A percentile compares a stretch with the other conserved stretches of the same genome.
Evolutionary conservation across 306 rosid genomes (phyloP).

Genomic region (Begonia fuchsioides): DNA sequence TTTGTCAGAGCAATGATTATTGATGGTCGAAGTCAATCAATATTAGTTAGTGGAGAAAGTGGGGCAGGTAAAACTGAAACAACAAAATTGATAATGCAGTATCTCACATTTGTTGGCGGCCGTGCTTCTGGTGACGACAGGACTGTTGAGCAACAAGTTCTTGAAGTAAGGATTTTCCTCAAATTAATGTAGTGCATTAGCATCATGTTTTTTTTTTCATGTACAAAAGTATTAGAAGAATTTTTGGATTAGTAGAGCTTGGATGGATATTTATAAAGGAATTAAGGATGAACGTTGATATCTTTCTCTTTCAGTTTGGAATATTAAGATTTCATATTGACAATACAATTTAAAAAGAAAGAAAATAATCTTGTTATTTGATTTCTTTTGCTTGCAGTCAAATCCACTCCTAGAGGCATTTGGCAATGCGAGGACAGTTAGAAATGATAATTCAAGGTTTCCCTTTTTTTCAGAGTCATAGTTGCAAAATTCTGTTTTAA

Average conservation of each 20-base stretch:
- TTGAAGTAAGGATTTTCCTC: conserved; percentile 59
- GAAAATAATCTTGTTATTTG: too few relatives aligned
- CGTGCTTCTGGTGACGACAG: conserved; percentile 72
- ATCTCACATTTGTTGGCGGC: conserved; percentile 94
- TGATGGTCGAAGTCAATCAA: conserved; percentile 78
- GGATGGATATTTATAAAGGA: too few relatives aligned
- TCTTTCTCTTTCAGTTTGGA: too few relatives aligned
- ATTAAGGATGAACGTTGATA: too few relatives aligned
- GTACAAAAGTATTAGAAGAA: too few relatives aligned
- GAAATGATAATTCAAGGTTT: conserved; percentile 87
- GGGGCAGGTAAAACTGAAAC: conserved; percentile 99
- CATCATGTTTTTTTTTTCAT: too few relatives aligned
- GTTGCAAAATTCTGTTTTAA: too few relatives aligned
- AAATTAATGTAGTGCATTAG: too few relatives aligned
- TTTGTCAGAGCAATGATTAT: conserved; percentile 84
- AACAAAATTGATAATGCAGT: conserved; percentile 92
- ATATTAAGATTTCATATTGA: too few relatives aligned
- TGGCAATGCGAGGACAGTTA: conserved; percentile 92
- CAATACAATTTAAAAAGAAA: too few relatives aligned
- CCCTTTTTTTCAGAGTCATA: too few relatives aligned
- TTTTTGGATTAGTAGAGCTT: too few relatives aligned
- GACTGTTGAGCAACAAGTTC: conserved; percentile 96
- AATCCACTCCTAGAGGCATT: conserved; percentile 97
- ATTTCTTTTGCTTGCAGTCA: conserved; percentile 32
- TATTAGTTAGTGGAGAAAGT: conserved; percentile 97